Percentiles rank a stretch among this genome's conserved stretches.
Evolutionary conservation across 306 rosid species (phyloP).

Genomic region (Citrullus colocynthis): DNA sequence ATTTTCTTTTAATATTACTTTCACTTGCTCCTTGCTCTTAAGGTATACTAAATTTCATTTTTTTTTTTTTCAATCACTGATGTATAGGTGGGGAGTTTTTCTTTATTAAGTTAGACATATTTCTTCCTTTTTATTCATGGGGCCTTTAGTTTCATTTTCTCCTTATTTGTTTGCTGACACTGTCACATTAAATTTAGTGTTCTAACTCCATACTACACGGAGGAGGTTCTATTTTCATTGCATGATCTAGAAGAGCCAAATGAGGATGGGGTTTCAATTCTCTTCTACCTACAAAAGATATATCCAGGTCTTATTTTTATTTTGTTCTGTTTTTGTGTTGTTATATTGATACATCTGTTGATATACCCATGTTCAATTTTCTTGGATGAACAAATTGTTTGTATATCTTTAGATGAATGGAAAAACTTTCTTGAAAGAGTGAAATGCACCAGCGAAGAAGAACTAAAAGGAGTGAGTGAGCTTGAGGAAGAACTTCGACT

Average conservation of each 20-base stretch:
- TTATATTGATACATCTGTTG: background rate
- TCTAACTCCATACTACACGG: slow-evolving; percentile 84
- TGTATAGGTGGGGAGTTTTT: background rate
- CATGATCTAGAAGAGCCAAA: slow-evolving; percentile 56
- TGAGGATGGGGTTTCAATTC: slow-evolving; percentile 93
- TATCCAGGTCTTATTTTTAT: slow-evolving; percentile 52
- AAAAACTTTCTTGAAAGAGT: slow-evolving; percentile 76
- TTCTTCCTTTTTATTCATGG: background rate
- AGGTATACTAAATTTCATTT: background rate
- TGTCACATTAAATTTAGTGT: slow-evolving; percentile 34
- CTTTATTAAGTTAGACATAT: background rate
- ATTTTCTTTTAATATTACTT: background rate
- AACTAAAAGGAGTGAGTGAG: slow-evolving; percentile 55
- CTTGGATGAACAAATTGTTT: background rate
- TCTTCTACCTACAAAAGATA: slow-evolving; percentile 87
- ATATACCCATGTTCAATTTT: background rate
- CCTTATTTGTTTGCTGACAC: background rate
- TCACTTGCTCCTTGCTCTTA: background rate
- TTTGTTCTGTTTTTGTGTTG: background rate
- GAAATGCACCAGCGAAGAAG: slow-evolving; percentile 43
- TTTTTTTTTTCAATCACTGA: background rate
- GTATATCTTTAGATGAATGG: slow-evolving; percentile 72
- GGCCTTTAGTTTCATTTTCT: background rate
- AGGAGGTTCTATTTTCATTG: slow-evolving; percentile 89
- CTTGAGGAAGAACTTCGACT: slow-evolving; percentile 76